Base-by-base conservation (phyloP, 805 yeast genomes). In the Pichia membranifaciens region DNA sequence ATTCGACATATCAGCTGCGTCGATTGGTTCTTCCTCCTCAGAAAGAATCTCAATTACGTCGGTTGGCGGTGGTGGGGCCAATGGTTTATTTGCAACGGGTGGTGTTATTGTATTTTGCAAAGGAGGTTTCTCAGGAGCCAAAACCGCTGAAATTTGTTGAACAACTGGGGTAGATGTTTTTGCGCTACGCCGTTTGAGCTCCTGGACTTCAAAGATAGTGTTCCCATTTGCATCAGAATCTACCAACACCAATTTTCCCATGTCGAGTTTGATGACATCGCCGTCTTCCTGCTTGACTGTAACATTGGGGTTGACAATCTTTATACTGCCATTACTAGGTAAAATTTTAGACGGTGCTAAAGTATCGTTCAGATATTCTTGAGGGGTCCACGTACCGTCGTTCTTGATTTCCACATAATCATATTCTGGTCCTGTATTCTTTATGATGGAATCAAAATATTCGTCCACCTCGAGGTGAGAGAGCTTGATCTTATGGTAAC, bases 391-490 rank as follows among this genome's bases (percentile, higher is more conserved):
- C 0, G 75, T 55, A 0, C 97, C 98, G 57, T 87, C 86, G 1
- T 77, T 69, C 13, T 77, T 73, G 16, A 93, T 69, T 44, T 77
- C 81, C 15, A 91, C 84, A 20, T 75, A 74, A 35, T 85, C 91
- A 2, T 75, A 78, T 12, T 78, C 79, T 2, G 71, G 76, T 2
- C 65, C 60, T 0, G 89, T 79, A 2, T 61, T 58, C 1, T 71
- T 59, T 18, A 91, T 58, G 42, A 91, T 79, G 13, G 83, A 84
- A 37, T 62, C 58, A 42, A 87, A 76, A 59, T 79, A 91, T 51
- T 87, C 96, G 54, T 87, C 88, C 0, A 89, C 69, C 0, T 84
- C 81, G 45, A 93, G 61, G 51, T 82, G 82, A 15, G 74, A 74
- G 15, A 81, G 67, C 2, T 70, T 65, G 2, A 87, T 66, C 2